phyloP scores from a whole-genome alignment of 2,329 filamentous ascomycete genomes.

The Fusarium sp. region DNA sequence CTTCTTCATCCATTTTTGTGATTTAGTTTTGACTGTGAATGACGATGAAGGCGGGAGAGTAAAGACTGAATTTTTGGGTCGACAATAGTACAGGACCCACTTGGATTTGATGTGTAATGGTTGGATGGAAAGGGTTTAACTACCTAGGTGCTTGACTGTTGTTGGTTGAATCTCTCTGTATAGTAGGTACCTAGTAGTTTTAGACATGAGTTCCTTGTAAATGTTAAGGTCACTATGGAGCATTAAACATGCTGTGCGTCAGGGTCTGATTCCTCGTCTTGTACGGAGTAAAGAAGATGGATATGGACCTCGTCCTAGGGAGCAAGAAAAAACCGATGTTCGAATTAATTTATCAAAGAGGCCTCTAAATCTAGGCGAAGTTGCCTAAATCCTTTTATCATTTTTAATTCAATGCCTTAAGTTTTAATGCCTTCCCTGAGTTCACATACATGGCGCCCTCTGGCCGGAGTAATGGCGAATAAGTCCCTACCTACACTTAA shows the following conservation, averaged over 20 bases:
- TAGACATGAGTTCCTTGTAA: too few species aligned
- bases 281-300: background rate
- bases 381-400: background rate
- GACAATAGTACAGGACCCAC: slow-evolving; percentile 31
- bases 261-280: background rate
- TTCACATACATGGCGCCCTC: background rate
- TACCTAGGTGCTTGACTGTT: background rate
- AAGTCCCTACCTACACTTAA: too few species aligned
- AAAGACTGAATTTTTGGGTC: slow-evolving; percentile 21
- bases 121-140: slow-evolving; percentile 3
- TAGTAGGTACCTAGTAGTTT: background rate
- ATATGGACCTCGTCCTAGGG: background rate
- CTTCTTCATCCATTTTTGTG: slow-evolving; percentile 44
- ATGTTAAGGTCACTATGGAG: background rate
- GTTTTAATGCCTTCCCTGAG: background rate
- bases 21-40: background rate
- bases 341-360: background rate
- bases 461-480: background rate
- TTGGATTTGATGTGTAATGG: slow-evolving; percentile 13
- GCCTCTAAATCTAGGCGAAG: background rate
- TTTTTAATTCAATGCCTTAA: background rate
- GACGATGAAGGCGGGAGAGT: background rate
- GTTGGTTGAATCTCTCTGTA: background rate
- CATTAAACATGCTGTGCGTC: background rate
- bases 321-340: background rate